These are phyloP conservation scores for Lophiostoma macrostomum DNA, from an alignment of 495 filamentous ascomycete genomes.

Conservation along the genomic window DNA sequence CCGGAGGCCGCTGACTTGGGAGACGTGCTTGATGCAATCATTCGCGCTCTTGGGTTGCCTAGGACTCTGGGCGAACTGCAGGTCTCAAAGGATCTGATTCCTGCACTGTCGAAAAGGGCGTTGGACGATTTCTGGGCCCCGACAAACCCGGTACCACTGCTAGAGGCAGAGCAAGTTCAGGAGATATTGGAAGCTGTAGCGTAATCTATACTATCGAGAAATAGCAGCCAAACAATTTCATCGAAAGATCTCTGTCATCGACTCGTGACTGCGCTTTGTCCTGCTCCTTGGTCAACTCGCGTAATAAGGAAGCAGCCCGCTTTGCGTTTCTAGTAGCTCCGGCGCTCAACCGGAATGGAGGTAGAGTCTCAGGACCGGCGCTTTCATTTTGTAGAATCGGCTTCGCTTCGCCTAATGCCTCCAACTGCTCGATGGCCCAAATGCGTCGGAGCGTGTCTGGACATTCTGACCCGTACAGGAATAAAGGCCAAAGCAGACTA, in stretches of 20 bases:
- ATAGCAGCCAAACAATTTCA: slow-evolving; percentile 11
- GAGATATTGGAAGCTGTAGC: slow-evolving; percentile 54
- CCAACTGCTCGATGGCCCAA: slow-evolving; percentile 1
- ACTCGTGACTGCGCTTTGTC: neutral
- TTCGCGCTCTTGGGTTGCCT: slow-evolving; percentile 55
- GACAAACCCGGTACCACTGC: slow-evolving; percentile 51
- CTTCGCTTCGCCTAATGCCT: neutral
- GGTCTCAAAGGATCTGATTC: slow-evolving; percentile 53
- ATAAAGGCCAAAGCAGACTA: neutral
- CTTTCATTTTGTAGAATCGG: neutral
- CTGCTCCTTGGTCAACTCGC: slow-evolving; percentile 7
- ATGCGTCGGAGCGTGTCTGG: neutral
- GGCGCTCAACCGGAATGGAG: neutral
- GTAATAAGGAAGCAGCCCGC: neutral
- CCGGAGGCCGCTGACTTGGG: slow-evolving; percentile 47
- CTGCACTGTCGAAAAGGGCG: slow-evolving; percentile 51
- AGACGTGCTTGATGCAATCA: slow-evolving; percentile 54
- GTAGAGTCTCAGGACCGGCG: neutral
- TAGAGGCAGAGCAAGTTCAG: slow-evolving; percentile 51
- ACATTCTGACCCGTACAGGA: neutral
- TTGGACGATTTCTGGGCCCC: slow-evolving; percentile 52
- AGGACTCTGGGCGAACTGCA: slow-evolving; percentile 54
- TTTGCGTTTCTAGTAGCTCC: slow-evolving; percentile 2
- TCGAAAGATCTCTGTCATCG: slow-evolving; percentile 9
- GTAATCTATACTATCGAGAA: slow-evolving; percentile 10